Base-by-base conservation (phyloP, 306 rosid genomes). In the Trifolium fragiferum region DNA sequence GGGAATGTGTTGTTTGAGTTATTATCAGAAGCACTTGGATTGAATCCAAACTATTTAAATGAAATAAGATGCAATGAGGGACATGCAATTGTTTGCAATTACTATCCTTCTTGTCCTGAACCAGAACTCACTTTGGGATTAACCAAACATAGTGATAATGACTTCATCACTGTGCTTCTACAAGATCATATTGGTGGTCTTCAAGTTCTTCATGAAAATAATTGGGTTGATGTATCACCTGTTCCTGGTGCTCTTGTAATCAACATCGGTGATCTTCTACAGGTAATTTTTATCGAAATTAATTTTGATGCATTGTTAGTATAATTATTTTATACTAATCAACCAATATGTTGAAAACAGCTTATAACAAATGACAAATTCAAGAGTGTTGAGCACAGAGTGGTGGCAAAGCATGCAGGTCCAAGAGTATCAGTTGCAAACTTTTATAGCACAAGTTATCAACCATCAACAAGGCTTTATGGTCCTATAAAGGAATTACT, bases 161-260 rank as follows among this genome's bases (percentile, higher is more conserved):
- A n/a, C 47, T 82, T 82, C 13, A 47, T 82, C 68, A 76, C 82
- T 14, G 33, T 82, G 16, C 79, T 82, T 77, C 85, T 72, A 3
- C 85, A 82, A n/a, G 85, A 82, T 4, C 75, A 66, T 12, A 59
- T 82, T 18, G 85, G 82, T 40, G 82, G 85, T 7, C 82, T 82
- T 10, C 85, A 82, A 55, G 68, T 77, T 49, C 67, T 40, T 20
- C 19, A 21, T 50, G 9, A 73, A 18, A 61, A 77, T 18, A 60
- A 33, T 7, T 82, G 79, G 82, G 13, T 77, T 66, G 73, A 77
- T 77, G 10, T 82, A 0, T 9, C 12, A 4, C 82, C 82, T 59
- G 63, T 67, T 1, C 38, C 82, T 15, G 85, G 79, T 7, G 68
- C 85, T 40, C 51, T 82, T 0, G 70, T 77, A 3, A 20, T 77